Base-by-base conservation (phyloP, 139 green algal genomes). In the Pedinophyceae sp. region DNA sequence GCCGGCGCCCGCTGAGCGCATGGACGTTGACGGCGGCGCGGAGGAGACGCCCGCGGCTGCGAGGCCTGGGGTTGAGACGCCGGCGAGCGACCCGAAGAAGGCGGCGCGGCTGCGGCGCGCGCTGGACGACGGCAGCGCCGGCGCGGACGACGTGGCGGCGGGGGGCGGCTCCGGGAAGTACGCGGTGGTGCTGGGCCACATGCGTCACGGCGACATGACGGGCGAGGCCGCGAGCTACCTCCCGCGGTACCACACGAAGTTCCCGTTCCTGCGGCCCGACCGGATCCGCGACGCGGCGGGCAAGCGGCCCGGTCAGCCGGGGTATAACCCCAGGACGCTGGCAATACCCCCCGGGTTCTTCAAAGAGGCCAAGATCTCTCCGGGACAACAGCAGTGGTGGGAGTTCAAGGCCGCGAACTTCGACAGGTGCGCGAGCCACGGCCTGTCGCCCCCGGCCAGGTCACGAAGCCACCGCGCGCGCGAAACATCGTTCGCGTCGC, bases 351-450 rank as follows among this genome's bases (percentile, higher is more conserved):
- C 61, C 4, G 30, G 50, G 13, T 92, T 83, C 65, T 82, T 94
- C 60, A 82, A 82, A 45, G 23, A 58, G 7, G 55, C 69, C 26
- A 87, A 82, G 51, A 54, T 93, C 7, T 81, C 71, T 2, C 68
- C 77, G 22, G 86, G 78, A 2, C 90, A 97, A 77, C 65, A 76
- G 66, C 89, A 97, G 71, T 85, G 89, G 89, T 98, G 90, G 90
- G 66, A 73, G 40, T 90, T 96, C 76, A 98, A 98, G 68, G 53
- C 71, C 1, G 54, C 54, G 16, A 67, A 97, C 69, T 93, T 89
- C 50, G 87, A 95, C 74, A 62, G 60, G 3, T n/a, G n/a, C n/a
- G n/a, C n/a, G n/a, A n/a, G n/a, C n/a, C n/a, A n/a, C n/a, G n/a
- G n/a, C n/a, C n/a, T n/a, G n/a, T n/a, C n/a, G n/a, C n/a, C n/a